These are phyloP conservation scores for Alisma plantagoaquatica DNA, from an alignment of 106 monocot genomes.

Conservation along the genomic window DNA sequence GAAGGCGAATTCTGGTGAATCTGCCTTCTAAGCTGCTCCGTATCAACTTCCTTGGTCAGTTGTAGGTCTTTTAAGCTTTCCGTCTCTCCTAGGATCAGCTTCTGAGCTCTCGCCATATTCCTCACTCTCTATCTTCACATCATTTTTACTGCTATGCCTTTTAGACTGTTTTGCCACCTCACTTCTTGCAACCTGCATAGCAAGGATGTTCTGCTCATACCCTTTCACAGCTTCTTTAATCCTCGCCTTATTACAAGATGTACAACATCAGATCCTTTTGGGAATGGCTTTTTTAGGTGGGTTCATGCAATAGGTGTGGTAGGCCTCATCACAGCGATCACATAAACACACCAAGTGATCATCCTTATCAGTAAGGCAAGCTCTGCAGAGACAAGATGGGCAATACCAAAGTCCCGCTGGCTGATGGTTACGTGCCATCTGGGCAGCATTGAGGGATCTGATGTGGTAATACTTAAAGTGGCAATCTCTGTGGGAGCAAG, in stretches of 20 bases:
- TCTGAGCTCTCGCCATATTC: not conserved
- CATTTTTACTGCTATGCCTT: slow-evolving; percentile 12
- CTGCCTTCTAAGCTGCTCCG: no score
- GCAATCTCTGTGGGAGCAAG: slow-evolving; percentile 12
- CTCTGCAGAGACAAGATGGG: slow-evolving; percentile 24
- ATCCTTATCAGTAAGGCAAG: slow-evolving; percentile 17
- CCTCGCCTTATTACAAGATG: slow-evolving; percentile 9
- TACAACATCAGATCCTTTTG: slow-evolving; percentile 19
- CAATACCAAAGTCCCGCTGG: slow-evolving; percentile 17
- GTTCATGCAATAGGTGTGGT: slow-evolving; percentile 25
- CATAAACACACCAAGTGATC: slow-evolving; percentile 16
- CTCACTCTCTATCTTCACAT: slow-evolving; percentile 12
- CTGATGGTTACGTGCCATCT: slow-evolving; percentile 9
- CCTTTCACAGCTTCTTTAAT: slow-evolving; percentile 16
- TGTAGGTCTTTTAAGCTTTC: not conserved
- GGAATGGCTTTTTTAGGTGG: slow-evolving; percentile 14
- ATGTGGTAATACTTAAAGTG: slow-evolving; percentile 21
- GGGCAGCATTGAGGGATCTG: slow-evolving; percentile 11
- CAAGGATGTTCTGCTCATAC: slow-evolving; percentile 20
- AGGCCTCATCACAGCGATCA: slow-evolving; percentile 24
- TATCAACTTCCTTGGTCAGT: no score
- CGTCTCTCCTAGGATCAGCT: not conserved
- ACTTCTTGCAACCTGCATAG: not conserved
- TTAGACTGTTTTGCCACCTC: slow-evolving; percentile 9
- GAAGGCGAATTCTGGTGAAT: no score